Evolutionary conservation across 768 basidiomycete genomes (phyloP), one percentile per base, ranked within the genome.

Genomic region (Suillus hirtellus): DNA sequence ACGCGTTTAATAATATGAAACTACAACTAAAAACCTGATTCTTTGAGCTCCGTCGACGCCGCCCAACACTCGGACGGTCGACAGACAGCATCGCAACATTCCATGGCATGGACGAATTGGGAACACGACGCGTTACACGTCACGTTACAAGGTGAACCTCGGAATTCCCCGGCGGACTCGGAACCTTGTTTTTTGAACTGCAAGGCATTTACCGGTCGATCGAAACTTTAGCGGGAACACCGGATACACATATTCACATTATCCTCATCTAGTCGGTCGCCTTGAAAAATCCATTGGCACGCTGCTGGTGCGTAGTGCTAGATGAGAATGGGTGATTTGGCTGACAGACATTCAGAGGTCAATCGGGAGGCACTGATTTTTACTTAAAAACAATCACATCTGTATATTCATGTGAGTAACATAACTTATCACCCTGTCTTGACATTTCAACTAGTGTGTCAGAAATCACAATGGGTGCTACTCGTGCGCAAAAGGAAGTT

Each of bases 261-360:
- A 65, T 66, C 62, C 35, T 63, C 67, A 69, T 73, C 71, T 76
- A 75, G 77, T 75, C 56, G 35, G 56, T 58, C 81, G 90, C 91
- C 92, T 94, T 94, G 88, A 94, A 94, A 93, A 84, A 93, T 93
- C 92, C 92, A 81, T 93, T 93, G 92, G 82, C 90, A 92, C 91
- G 3, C 73, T 78, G 71, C 78, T 81, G 89, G 90, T 89, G 74
- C 47, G 82, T 78, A 50, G 21, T 24, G 21, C 15, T 14, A 15
- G 40, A 43, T 60, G 54, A 31, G 2, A 27, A 14, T 19, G 24
- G 43, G 4, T 24, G 4, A 40, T 42, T 2, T 17, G 1, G 11
- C 70, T 72, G 47, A 74, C 37, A 27, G 7, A 67, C n/a, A 58
- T 31, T 17, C 19, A 90, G 91, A 92, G 92, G 92, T 90, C 92